Percentiles rank a stretch among this genome's conserved stretches.
phyloP scores from a whole-genome alignment of 2,329 filamentous ascomycete species.

The Talaromyces pinophilus region DNA sequence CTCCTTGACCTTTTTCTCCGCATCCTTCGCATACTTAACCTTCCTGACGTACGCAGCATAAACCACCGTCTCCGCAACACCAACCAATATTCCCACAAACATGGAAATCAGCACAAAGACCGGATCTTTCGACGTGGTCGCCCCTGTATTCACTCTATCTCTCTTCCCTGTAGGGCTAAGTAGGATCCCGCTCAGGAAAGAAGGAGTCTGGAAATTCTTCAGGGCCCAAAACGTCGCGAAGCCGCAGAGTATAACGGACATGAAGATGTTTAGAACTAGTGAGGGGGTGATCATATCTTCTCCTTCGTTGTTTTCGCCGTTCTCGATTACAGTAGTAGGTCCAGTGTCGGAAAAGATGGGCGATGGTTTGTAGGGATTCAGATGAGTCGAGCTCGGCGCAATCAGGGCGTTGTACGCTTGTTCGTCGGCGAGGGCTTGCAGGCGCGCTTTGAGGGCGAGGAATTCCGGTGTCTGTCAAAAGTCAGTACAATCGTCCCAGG shows the following conservation, averaged over 20 bases:
- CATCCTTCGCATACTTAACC: slow-evolving; percentile 41
- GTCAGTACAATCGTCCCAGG: not conserved
- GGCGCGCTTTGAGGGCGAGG: slow-evolving; percentile 79
- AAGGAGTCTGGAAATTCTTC: slow-evolving; percentile 40
- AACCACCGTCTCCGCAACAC: slow-evolving; percentile 49
- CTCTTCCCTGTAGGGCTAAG: slow-evolving; percentile 24
- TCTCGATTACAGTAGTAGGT: slow-evolving; percentile 49
- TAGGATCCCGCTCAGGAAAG: slow-evolving; percentile 24
- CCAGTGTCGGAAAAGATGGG: slow-evolving; percentile 55
- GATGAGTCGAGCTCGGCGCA: slow-evolving; percentile 58
- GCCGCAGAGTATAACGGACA: slow-evolving; percentile 75
- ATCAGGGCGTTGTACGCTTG: slow-evolving; percentile 80
- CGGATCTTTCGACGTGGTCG: slow-evolving; percentile 29
- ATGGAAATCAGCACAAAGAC: slow-evolving; percentile 45
- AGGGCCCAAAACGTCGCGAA: slow-evolving; percentile 50
- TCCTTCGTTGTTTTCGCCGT: slow-evolving; percentile 17
- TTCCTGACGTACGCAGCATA: slow-evolving; percentile 52
- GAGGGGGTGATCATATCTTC: slow-evolving; percentile 45
- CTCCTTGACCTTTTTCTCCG: slow-evolving; percentile 43
- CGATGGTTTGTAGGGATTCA: slow-evolving; percentile 56
- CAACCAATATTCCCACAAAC: slow-evolving; percentile 45
- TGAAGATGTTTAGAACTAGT: slow-evolving; percentile 83
- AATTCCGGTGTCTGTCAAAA: slow-evolving; percentile 61
- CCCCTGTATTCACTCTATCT: not conserved
- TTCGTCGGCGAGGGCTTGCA: slow-evolving; percentile 80